Evolutionary conservation across 345 rosid species (phyloP).

Genomic region (Citrus medica): DNA sequence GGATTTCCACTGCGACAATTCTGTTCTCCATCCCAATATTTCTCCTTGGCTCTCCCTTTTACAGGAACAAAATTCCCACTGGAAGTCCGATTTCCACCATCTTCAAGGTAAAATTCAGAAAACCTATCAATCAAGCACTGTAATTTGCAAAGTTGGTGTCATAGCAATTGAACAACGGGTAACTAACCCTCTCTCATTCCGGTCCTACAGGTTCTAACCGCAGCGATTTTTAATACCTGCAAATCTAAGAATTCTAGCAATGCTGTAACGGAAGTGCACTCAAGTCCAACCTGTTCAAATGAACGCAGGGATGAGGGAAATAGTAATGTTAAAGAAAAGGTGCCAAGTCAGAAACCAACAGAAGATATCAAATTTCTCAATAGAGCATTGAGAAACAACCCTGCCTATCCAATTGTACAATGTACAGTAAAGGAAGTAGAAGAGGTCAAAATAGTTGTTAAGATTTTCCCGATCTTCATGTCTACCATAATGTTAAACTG

Average conservation of each 20-base stretch:
- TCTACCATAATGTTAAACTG: slow-evolving; percentile 84
- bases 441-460: slow-evolving; percentile 62
- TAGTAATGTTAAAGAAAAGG: slow-evolving; percentile 8
- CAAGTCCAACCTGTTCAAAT: slow-evolving; percentile 27
- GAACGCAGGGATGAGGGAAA: slow-evolving; percentile 31
- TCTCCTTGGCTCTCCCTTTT: slow-evolving; percentile 64
- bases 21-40: slow-evolving; percentile 68
- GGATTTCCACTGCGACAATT: slow-evolving; percentile 64
- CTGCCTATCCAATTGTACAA: slow-evolving; percentile 27
- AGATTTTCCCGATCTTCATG: slow-evolving; percentile 71
- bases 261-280: slow-evolving; percentile 30
- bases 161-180: not conserved
- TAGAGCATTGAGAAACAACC: slow-evolving; percentile 31
- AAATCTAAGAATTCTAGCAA: slow-evolving; percentile 32
- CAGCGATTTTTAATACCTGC: slow-evolving; percentile 39
- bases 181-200: slow-evolving; percentile 4
- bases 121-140: not conserved
- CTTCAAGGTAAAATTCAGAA: slow-evolving; percentile 50
- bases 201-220: slow-evolving; percentile 47
- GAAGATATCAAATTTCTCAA: slow-evolving; percentile 42
- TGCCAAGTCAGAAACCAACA: slow-evolving; percentile 15
- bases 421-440: slow-evolving; percentile 64
- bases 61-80: slow-evolving; percentile 60
- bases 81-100: slow-evolving; percentile 84
- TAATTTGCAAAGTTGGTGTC: not conserved